Percentiles rank a stretch among this genome's conserved stretches.
Evolutionary conservation across 768 basidiomycete species (phyloP).

Genomic region (Boletus eberwhitei): DNA sequence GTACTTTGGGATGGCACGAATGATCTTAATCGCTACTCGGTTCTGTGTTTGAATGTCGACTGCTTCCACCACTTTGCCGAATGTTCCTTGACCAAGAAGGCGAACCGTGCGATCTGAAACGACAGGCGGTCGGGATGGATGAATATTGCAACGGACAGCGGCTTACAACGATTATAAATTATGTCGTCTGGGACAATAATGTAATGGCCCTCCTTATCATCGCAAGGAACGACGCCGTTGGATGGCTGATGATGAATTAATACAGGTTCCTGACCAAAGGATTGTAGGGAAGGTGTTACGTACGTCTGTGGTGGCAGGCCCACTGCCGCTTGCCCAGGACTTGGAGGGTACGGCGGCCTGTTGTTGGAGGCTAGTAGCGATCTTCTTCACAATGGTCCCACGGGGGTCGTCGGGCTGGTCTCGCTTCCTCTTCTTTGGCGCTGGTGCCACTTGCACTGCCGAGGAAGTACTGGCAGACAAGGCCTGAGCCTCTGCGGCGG

Average conservation of each 20-base stretch:
- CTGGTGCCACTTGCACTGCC: conserved; percentile 61
- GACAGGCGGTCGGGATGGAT: conserved; percentile 13
- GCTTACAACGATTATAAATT: conserved; percentile 80
- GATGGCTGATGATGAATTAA: conserved; percentile 46
- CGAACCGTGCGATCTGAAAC: conserved; percentile 83
- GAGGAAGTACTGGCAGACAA: conserved; percentile 64
- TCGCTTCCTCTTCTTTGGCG: conserved; percentile 81
- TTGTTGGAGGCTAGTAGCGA: conserved; percentile 47
- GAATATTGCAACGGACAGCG: not conserved
- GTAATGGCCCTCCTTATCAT: conserved; percentile 99
- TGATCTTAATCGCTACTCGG: conserved; percentile 96
- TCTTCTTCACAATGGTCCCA: conserved; percentile 64
- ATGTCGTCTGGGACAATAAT: conserved; percentile 91
- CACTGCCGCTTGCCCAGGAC: conserved; percentile 67
- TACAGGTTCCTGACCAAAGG: conserved; percentile 25
- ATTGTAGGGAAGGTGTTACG: conserved; percentile 31
- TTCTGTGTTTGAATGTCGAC: conserved; percentile 71
- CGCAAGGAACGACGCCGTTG: conserved; percentile 71
- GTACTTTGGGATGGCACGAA: conserved; percentile 97
- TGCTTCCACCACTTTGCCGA: conserved; percentile 97
- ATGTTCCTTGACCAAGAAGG: conserved; percentile 94
- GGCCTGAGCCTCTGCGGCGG: conserved; percentile 82
- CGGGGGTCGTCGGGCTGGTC: conserved; percentile 72
- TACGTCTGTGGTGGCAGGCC: conserved; percentile 66
- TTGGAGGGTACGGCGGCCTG: conserved; percentile 50